Percentiles rank a stretch among this genome's conserved stretches.
Evolutionary conservation across 768 basidiomycete species (phyloP).

Genomic region (Termitomyces titanicus): DNA sequence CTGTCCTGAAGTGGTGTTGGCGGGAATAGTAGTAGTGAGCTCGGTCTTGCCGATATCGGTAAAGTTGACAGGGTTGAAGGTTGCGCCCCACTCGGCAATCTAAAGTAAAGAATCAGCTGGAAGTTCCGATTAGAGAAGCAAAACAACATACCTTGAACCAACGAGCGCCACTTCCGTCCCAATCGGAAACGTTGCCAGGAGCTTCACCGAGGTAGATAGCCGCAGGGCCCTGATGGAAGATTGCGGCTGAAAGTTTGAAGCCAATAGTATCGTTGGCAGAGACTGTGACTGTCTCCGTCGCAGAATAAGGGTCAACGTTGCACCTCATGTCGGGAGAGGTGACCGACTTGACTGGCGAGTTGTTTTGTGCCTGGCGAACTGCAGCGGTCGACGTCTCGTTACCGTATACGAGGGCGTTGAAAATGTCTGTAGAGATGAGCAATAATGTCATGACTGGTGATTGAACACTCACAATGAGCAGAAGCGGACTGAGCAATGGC

Average conservation of each 20-base stretch:
- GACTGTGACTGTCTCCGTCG: conserved; percentile 28
- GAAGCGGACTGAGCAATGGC: conserved; percentile 14
- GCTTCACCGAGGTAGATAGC: conserved; percentile 40
- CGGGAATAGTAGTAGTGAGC: conserved; percentile 31
- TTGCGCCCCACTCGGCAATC: conserved; percentile 29
- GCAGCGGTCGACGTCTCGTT: conserved; percentile 20
- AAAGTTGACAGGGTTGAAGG: conserved; percentile 27
- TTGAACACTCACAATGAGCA: conserved; percentile 10
- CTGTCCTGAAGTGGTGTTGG: conserved; percentile 30
- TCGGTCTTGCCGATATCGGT: conserved; percentile 20
- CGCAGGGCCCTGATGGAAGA: conserved; percentile 37
- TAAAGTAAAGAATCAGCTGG: not conserved
- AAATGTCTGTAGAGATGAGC: conserved; percentile 22
- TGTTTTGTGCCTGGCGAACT: conserved; percentile 35
- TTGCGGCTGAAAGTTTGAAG: conserved; percentile 27
- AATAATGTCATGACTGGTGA: not conserved
- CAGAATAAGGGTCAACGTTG: conserved; percentile 32
- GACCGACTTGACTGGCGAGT: conserved; percentile 36
- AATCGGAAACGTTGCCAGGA: conserved; percentile 30
- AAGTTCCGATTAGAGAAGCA: not conserved
- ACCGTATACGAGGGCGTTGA: conserved; percentile 24
- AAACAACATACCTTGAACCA: conserved; percentile 34
- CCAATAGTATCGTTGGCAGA: conserved; percentile 30
- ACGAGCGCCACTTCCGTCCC: conserved; percentile 35
- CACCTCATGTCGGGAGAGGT: conserved; percentile 34